Base-by-base conservation (phyloP, 2,329 filamentous ascomycete species). In the Proliferodiscus dingleyae region DNA sequence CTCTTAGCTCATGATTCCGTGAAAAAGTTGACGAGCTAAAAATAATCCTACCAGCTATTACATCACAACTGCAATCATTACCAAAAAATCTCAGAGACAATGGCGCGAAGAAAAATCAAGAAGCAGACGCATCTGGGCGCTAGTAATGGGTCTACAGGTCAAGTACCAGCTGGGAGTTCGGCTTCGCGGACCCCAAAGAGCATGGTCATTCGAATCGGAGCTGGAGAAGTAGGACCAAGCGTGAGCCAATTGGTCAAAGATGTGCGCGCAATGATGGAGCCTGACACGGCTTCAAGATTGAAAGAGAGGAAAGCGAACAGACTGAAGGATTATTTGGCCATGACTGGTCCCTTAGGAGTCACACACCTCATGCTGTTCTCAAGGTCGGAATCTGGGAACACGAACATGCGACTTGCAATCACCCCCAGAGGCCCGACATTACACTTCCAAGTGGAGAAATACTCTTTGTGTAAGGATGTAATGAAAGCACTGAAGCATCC, bases 191-290 rank as follows among this genome's bases (percentile, higher is more conserved):
- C 82, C 41, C 93, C 93, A 26, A 96, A 96, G 75, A 94, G 86
- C 65, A 96, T 98, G 91, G 91, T 98, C 47, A 95, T 98, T 67
- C 87, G 93, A 57, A 90, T 96, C 61, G 93, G 93, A 59, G 91
- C 90, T 58, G 87, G 89, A 60, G 88, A 96, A 64, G 89, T 98
- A 42, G 93, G 93, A 47, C 81, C 88, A 49, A 95, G 87, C 65
- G 79, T 98, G 59, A 91, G 85, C 65, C 90, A 97, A 69, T 74
- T 98, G 58, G 90, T 91, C 18, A 83, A 86, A 58, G 93, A 98
- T 70, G 87, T 97, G 48, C 83, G 93, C 59, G 77, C 77, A 45
- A 91, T 97, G 71, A 95, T 98, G 89, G 89, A 97, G 68, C 93
- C 93, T 1, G 87, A 89, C 43, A 98, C 93, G 3, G 93, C 93